Conservation (phyloP, 140 eudicot species). For the Artemisia princeps region DNA sequence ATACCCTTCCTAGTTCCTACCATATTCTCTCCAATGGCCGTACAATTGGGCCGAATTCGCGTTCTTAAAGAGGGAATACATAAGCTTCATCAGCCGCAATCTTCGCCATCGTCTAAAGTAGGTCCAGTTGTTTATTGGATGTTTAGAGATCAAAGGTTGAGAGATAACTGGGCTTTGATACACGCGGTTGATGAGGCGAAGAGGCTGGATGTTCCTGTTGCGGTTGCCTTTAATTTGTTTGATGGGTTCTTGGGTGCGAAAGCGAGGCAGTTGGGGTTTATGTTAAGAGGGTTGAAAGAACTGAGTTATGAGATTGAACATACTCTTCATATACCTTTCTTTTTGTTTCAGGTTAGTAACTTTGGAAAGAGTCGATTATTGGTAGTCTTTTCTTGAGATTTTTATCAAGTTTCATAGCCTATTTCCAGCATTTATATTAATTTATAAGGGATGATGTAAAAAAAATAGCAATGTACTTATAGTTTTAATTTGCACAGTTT, state of each 20-base stretch:
- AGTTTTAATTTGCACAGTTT: too few species aligned
- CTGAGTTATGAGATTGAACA: constrained; percentile 38
- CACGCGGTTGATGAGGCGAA: constrained; percentile 85
- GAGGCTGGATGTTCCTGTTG: constrained; percentile 64
- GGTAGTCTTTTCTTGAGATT: neutral
- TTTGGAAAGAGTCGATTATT: neutral
- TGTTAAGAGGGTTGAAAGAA: constrained; percentile 71
- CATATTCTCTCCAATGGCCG: constrained; percentile 23
- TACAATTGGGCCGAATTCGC: constrained; percentile 69
- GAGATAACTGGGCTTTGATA: constrained; percentile 91
- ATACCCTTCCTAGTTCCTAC: neutral
- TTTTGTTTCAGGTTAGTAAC: constrained; percentile 55
- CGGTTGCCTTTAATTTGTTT: constrained; percentile 78
- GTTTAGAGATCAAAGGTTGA: constrained; percentile 93
- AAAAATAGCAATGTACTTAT: too few species aligned
- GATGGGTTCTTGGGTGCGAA: constrained; percentile 79
- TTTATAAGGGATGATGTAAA: too few species aligned
- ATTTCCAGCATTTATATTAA: too few species aligned
- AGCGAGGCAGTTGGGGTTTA: constrained; percentile 89
- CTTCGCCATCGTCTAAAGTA: constrained; percentile 17
- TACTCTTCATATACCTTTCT: constrained; percentile 59
- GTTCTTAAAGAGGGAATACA: constrained; percentile 46
- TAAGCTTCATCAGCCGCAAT: constrained; percentile 1
- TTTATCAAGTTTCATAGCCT: too few species aligned
- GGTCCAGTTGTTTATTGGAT: constrained; percentile 98